Evolutionary conservation across 345 rosid genomes (phyloP), one percentile per base, ranked within the genome.

Genomic region (Eucalyptus sp.): DNA sequence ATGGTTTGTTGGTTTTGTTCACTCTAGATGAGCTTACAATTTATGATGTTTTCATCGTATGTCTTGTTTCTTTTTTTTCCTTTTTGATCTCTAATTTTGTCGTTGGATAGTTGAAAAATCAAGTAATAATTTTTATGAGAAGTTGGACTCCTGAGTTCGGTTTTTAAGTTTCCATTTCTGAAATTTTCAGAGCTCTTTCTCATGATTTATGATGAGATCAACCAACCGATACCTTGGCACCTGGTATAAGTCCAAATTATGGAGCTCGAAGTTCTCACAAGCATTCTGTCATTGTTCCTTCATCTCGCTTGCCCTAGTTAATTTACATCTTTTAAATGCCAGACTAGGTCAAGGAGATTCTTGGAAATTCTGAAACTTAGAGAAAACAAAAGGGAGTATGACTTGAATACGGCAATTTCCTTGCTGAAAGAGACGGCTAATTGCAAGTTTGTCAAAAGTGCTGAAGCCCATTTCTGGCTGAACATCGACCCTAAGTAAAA

Each of bases 401-500:
- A 95, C 88, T 62, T 94, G 88, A 93, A 88, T 89, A 90, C 99
- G 43, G 97, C 99, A 44, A 92, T 98, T 86, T 94, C 98, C 88
- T 91, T 98, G 93, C 89, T 97, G 37, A 98, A 98, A 92, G 92
- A 95, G 90, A 95, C 91, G 91, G 89, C 97, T 33, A 94, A 89
- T 86, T 90, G 94, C 44, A 96, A 93, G 94, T 98, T 98, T 90
- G 97, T 95, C n/a, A 98, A 96, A 94, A 93, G 98, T 46, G 97
- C 91, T 48, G 99, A 98, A 95, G 97, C 97, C 86, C 99, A 98
- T 95, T 98, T 98, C 92, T 97, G 98, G 86, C 97, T 98, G 87
- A 96, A 98, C 93, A 97, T 97, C 83, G 99, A 97, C 90, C 99
- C 99, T 13, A 98, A 98, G 91, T 97, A 97, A 87, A 97, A 97